Evolutionary conservation across 164 flowering plant species (phyloP), one percentile per base, ranked within the genome.

Genomic region (Kingdonia uniflora): DNA sequence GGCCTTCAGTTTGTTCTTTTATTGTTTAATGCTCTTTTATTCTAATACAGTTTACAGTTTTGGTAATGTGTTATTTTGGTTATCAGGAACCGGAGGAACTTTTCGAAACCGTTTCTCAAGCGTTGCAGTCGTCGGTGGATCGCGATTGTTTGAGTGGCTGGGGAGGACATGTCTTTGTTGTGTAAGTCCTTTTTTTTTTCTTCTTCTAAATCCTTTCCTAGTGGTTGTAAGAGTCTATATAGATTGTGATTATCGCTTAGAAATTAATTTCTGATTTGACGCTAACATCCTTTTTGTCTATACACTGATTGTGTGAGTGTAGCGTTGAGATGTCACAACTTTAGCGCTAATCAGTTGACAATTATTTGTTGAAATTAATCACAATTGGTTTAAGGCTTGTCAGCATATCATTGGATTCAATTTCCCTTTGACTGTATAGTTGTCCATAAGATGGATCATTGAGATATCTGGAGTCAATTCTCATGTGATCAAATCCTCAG

Each of bases 61-160:
- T 58, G 38, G 13, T 33, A 10, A 39, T 11, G 19, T 42, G 14
- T 25, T 40, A 17, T 54, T 39, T 47, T 38, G 49, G 38, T 19
- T 62, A 44, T 41, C 84, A 87, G 97, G 95, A 81, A 65, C 61
- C 92, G 6, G 97, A 87, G 17, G 97, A 91, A 57, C 65, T 91
- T 61, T 91, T 87, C 57, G 96, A 91, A 73, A 83, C 85, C 7
- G 57, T 91, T 53, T 91, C 96, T 42, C 97, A 87, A 74, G 96
- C 97, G 33, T 70, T 91, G 59, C 70, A 83, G 22, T 65, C 97
- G 55, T 81, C 96, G 19, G 87, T 91, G 1, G 96, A 87, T 49
- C 85, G 96, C 50, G 96, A 87, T 62, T 91, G 97, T 64, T 63
- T 85, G 74, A 87, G 96, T 76, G 96, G 97, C 19, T 91, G 97